Percentiles rank a stretch among this genome's conserved stretches.
These are phyloP conservation scores for Exsudoporus floridanus DNA, from an alignment of 1,284 basidiomycete genomes.

Conservation along the genomic window DNA sequence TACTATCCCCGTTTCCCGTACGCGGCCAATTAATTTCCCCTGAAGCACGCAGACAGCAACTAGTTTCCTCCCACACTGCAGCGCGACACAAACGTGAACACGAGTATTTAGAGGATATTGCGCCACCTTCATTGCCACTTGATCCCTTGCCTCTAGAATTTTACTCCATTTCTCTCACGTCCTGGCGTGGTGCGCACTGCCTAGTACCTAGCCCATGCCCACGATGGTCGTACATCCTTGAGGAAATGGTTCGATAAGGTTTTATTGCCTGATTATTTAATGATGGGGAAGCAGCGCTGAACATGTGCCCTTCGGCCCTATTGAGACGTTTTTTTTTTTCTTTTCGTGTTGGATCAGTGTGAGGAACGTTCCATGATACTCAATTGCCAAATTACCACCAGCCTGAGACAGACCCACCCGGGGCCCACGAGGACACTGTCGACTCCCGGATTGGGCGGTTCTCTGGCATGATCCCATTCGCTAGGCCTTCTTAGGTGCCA, in stretches of 20 bases:
- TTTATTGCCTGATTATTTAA: slow-evolving; percentile 21
- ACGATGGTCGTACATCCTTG: slow-evolving; percentile 13
- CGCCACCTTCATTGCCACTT: neutral
- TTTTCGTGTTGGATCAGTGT: slow-evolving; percentile 7
- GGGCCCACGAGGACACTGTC: slow-evolving; percentile 3
- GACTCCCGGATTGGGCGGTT: slow-evolving; percentile 3
- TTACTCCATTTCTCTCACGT: slow-evolving; percentile 24
- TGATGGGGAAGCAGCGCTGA: slow-evolving; percentile 19
- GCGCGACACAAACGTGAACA: slow-evolving; percentile 5
- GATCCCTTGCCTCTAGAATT: slow-evolving; percentile 1
- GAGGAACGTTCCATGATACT: slow-evolving; percentile 3
- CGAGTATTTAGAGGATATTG: slow-evolving; percentile 2
- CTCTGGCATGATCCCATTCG: slow-evolving; percentile 1
- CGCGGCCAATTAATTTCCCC: neutral
- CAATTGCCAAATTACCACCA: slow-evolving; percentile 16
- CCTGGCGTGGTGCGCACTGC: slow-evolving; percentile 12
- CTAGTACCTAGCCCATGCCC: slow-evolving; percentile 14
- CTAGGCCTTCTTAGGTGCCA: neutral
- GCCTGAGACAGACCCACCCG: slow-evolving; percentile 8
- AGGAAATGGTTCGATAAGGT: slow-evolving; percentile 22
- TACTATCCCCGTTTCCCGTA: slow-evolving; percentile 1
- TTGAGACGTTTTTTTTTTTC: slow-evolving; percentile 14
- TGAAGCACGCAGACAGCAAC: neutral
- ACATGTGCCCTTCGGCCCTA: slow-evolving; percentile 14
- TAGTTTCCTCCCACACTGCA: slow-evolving; percentile 13